Evolutionary conservation across 2,329 filamentous ascomycete species (phyloP).

Genomic region (Hymenoscyphus fructigenus): DNA sequence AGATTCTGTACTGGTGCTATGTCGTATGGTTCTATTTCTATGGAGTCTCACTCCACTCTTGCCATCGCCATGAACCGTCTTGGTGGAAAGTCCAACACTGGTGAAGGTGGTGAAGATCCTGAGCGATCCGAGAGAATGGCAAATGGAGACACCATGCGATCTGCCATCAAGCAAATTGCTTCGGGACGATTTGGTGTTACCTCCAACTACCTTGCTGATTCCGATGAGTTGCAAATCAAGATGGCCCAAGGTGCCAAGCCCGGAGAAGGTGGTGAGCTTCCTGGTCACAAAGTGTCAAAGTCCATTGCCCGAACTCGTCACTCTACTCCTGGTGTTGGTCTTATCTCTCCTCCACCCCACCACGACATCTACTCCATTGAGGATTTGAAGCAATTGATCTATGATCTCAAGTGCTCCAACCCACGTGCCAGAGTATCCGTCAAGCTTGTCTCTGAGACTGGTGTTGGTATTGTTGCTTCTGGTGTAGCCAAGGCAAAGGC

Average conservation of each 20-base stretch:
- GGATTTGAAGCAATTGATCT: conserved; percentile 95
- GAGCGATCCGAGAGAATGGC: conserved; percentile 83
- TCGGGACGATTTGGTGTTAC: conserved; percentile 96
- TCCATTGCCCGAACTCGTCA: conserved; percentile 93
- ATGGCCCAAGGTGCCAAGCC: conserved; percentile 99
- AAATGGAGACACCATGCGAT: conserved; percentile 95
- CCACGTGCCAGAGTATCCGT: conserved; percentile 90
- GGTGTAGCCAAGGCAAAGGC: conserved; percentile 98
- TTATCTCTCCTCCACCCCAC: conserved; percentile 93
- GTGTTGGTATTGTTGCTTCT: conserved; percentile 95
- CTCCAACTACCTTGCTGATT: conserved; percentile 89
- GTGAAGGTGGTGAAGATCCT: conserved; percentile 93
- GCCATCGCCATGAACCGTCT: conserved; percentile 96
- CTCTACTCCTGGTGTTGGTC: conserved; percentile 91
- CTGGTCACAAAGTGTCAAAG: conserved; percentile 93
- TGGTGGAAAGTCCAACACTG: conserved; percentile 95
- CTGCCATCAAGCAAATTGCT: conserved; percentile 95
- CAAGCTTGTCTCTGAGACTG: conserved; percentile 96
- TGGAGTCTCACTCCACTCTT: conserved; percentile 95
- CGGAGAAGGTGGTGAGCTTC: conserved; percentile 94
- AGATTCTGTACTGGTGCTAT: conserved; percentile 96
- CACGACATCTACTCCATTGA: conserved; percentile 99
- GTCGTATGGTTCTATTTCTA: conserved; percentile 98
- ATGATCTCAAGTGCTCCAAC: conserved; percentile 95
- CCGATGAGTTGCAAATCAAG: conserved; percentile 97